These are phyloP conservation scores for Kazachstania martiniae DNA, from an alignment of 805 yeast species.

Conservation along the genomic window DNA sequence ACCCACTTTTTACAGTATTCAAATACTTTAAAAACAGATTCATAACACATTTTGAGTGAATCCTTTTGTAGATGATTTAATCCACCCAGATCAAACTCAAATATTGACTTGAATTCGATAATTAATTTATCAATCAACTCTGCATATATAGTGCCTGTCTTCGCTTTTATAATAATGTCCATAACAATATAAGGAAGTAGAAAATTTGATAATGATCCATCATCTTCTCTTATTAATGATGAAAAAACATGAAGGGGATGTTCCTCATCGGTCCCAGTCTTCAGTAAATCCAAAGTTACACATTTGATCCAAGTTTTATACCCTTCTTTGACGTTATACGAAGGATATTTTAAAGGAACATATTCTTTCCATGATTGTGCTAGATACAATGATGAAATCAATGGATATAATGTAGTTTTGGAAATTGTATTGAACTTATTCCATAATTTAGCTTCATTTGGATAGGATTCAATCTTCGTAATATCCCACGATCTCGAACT, in stretches of 20 bases:
- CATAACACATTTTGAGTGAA: slow-evolving; percentile 52
- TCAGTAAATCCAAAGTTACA: slow-evolving; percentile 57
- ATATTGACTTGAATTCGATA: slow-evolving; percentile 49
- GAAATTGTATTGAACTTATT: slow-evolving; percentile 51
- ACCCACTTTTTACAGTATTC: slow-evolving; percentile 81
- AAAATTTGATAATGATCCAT: slow-evolving; percentile 56
- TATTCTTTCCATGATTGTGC: slow-evolving; percentile 43
- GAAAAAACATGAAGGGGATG: slow-evolving; percentile 54
- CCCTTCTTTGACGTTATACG: slow-evolving; percentile 43
- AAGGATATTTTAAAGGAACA: slow-evolving; percentile 48
- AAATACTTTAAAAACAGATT: slow-evolving; percentile 62
- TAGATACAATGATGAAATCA: slow-evolving; percentile 58
- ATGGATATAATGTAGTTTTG: slow-evolving; percentile 63
- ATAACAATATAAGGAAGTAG: slow-evolving; percentile 69
- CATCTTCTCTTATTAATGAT: slow-evolving; percentile 57
- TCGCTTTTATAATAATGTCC: slow-evolving; percentile 45
- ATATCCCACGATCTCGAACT: slow-evolving; percentile 27
- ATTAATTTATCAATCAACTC: slow-evolving; percentile 36
- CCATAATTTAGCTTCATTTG: slow-evolving; percentile 40
- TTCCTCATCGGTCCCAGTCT: slow-evolving; percentile 22
- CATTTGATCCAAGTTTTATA: slow-evolving; percentile 64
- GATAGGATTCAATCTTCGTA: slow-evolving; percentile 14
- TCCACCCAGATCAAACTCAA: slow-evolving; percentile 36
- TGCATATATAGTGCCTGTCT: slow-evolving; percentile 31
- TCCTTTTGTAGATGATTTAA: slow-evolving; percentile 47